Evolutionary conservation across 495 filamentous ascomycete genomes (phyloP), one percentile per base, ranked within the genome.

Genomic region (Recurvomyces mirabilis): DNA sequence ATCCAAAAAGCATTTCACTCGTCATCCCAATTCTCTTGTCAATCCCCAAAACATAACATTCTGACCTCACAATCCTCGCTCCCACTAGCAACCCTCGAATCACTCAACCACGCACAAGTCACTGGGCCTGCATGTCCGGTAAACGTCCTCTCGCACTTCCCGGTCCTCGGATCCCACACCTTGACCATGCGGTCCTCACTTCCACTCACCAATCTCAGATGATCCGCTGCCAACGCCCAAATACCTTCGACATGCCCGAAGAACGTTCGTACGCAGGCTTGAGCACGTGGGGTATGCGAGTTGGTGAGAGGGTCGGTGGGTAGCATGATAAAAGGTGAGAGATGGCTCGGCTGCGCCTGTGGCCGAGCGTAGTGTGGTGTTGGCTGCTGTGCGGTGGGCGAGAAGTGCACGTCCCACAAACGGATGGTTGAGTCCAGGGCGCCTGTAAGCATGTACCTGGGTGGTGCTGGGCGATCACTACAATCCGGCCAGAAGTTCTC

Each of bases 211-310:
- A 94, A 76, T 13, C 91, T 77, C 25, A 99, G 68, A 0, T 83
- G 87, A 59, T 99, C 93, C 1, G 84, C 93, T 1, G 84, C 88
- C 4, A 99, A 72, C 9, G 84, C 82, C 91, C 91, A 99, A 18
- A 99, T 79, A 19, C 91, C 91, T 60, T 96, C 91, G 18, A 99
- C 68, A 52, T 99, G 91, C 0, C 91, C 91, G 48, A 96, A 99
- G 65, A 94, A 89, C 3, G 86, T 95, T 40, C 84, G 84, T 9
- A 93, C 66, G 56, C 85, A 93, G 50, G 68, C 34, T 83, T 87
- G 5, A 79, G 86, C 31, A 74, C 48, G 47, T 4, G 52, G 47
- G 32, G 38, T 47, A 29, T 52, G 47, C n/a, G 42, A 47, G 48
- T 52, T 55, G 23, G 47, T 51, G 2, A 47, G 34, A 22, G 52